phyloP scores from a whole-genome alignment of 805 yeast species.

The Kluyveromyces dobzhanskii region DNA sequence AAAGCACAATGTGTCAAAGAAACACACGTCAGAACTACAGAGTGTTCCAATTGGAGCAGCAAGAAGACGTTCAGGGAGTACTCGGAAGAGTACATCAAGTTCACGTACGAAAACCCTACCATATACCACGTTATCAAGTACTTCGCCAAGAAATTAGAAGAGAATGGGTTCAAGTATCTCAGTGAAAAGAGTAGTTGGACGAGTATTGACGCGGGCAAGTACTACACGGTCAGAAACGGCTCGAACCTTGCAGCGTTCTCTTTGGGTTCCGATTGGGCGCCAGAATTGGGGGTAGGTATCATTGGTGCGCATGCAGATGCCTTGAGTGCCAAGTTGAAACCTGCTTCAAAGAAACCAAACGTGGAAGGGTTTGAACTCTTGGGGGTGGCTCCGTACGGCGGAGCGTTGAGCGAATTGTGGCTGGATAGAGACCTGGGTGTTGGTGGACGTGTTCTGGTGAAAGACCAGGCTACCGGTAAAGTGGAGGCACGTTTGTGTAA shows the following conservation, averaged over 20 bases:
- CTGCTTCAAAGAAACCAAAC: constrained; percentile 49
- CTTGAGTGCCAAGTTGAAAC: constrained; percentile 60
- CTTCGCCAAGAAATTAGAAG: constrained; percentile 40
- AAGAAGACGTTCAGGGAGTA: constrained; percentile 13
- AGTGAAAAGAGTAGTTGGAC: constrained; percentile 47
- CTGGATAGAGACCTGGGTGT: constrained; percentile 82
- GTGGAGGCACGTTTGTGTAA: constrained; percentile 40
- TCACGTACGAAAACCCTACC: constrained; percentile 68
- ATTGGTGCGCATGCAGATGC: constrained; percentile 76
- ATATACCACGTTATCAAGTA: constrained; percentile 59
- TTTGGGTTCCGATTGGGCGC: constrained; percentile 58
- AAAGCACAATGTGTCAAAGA: no score
- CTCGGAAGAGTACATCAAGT: constrained; percentile 52
- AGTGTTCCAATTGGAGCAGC: no score
- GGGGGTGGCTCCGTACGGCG: constrained; percentile 82
- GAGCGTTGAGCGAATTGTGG: constrained; percentile 58
- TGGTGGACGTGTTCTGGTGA: constrained; percentile 67
- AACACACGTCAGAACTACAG: no score
- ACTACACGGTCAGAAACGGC: constrained; percentile 62
- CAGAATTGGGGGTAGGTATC: constrained; percentile 57
- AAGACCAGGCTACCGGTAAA: constrained; percentile 28
- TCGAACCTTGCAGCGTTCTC: constrained; percentile 61
- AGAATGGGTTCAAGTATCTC: constrained; percentile 56
- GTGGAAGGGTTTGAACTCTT: constrained; percentile 70
- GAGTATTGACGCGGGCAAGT: constrained; percentile 39